Evolutionary conservation across 1,139 yeast species (phyloP).

Genomic region (Diutina ranongensis): DNA sequence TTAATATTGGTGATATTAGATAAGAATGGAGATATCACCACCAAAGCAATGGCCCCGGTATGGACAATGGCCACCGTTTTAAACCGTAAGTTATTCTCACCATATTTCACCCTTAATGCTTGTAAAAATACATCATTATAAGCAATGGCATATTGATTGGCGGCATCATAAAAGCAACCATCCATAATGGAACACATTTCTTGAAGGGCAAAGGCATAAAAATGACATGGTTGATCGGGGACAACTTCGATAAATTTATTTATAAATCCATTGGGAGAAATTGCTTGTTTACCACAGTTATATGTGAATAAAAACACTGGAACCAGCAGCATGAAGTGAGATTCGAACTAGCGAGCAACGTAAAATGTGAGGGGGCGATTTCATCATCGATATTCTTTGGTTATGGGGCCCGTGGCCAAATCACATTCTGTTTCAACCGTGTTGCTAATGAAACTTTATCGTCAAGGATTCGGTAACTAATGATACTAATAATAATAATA

Average conservation of each 20-base stretch:
- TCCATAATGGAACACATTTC: constrained; percentile 60
- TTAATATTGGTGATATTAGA: constrained; percentile 20
- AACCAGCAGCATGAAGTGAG: constrained; percentile 5
- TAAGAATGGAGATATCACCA: constrained; percentile 38
- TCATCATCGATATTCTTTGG: too few species aligned
- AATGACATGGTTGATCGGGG: constrained; percentile 25
- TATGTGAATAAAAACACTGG: constrained; percentile 26
- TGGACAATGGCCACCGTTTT: constrained; percentile 34
- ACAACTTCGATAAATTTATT: constrained; percentile 17
- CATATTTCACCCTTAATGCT: constrained; percentile 23
- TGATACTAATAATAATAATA: too few species aligned
- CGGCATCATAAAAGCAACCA: constrained; percentile 36
- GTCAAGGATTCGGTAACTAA: too few species aligned
- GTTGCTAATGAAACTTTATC: too few species aligned
- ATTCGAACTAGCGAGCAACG: background rate
- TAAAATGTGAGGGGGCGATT: too few species aligned
- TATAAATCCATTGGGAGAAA: constrained; percentile 16
- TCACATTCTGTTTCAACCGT: too few species aligned
- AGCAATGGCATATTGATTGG: constrained; percentile 28
- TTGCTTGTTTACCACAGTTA: constrained; percentile 24
- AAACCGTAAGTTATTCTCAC: constrained; percentile 17
- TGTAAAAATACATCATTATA: constrained; percentile 30
- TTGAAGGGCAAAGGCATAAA: constrained; percentile 63
- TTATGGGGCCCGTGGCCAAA: too few species aligned
- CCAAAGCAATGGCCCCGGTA: constrained; percentile 56